phyloP scores from a whole-genome alignment of 805 yeast species.

The Yarrowia bubula region DNA sequence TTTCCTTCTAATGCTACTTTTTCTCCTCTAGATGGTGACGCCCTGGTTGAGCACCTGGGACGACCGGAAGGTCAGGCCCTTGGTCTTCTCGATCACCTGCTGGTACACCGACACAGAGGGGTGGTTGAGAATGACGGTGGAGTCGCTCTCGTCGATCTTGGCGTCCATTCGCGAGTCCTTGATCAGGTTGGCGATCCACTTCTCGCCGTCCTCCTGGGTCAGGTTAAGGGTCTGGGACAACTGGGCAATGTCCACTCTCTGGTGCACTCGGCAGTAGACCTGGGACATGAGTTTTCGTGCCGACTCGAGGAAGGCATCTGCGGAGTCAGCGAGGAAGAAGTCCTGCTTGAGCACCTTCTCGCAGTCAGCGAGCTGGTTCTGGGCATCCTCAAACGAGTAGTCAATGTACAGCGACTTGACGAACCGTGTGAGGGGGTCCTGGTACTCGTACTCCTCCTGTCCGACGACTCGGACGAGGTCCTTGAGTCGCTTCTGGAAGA shows the following conservation, averaged over 20 bases:
- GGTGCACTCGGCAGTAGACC: constrained; percentile 55
- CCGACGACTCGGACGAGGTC: constrained; percentile 57
- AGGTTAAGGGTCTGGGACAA: constrained; percentile 48
- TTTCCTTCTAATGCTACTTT: constrained; percentile 6
- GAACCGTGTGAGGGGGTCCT: constrained; percentile 61
- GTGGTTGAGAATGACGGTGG: constrained; percentile 54
- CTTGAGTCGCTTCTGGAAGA: constrained; percentile 53
- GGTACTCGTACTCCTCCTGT: constrained; percentile 63
- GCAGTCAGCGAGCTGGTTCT: constrained; percentile 49
- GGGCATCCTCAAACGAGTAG: constrained; percentile 57
- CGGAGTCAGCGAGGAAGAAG: constrained; percentile 51
- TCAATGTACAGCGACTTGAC: constrained; percentile 55
- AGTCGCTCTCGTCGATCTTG: constrained; percentile 52
- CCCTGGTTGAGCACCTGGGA: constrained; percentile 52
- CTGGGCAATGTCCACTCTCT: constrained; percentile 47
- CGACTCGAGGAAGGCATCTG: constrained; percentile 45
- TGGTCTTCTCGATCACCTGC: constrained; percentile 66
- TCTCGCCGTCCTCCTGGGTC: constrained; percentile 48
- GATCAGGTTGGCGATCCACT: constrained; percentile 52
- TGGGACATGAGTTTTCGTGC: constrained; percentile 54
- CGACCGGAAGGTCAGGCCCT: constrained; percentile 59
- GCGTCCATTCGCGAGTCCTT: constrained; percentile 53
- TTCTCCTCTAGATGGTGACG: constrained; percentile 28
- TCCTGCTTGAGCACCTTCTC: constrained; percentile 52
- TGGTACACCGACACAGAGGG: constrained; percentile 59